Base-by-base conservation (phyloP, 2,329 filamentous ascomycete genomes). In the Karstenula rhodostoma region DNA sequence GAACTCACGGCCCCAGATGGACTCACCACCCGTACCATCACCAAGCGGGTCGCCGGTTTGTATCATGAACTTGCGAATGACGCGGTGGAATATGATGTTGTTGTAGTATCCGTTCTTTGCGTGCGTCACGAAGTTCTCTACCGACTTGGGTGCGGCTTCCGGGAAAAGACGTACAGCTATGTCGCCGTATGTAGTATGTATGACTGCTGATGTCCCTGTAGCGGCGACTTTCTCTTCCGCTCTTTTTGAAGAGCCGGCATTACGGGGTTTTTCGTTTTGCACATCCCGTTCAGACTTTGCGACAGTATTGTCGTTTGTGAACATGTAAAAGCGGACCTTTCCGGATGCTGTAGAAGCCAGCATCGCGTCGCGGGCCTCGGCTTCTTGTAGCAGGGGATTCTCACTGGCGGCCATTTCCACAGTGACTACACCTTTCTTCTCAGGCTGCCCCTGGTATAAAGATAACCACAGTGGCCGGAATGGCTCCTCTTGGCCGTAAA, bases 1-100 rank as follows among this genome's bases (percentile, higher is more conserved):
- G 71, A 97, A 97, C 68, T 95, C 91, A 44, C 84, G 88, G n/a
- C 92, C 92, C 93, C 93, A 97, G 71, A 97, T 96, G 67, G 89
- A 93, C 77, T 96, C 92, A 40, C 93, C 93, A 47, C 93, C 93
- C 0, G 93, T 96, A 4, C 93, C 93, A 72, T 97, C 93, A 10
- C 93, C 93, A 1, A 95, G 80, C 0, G 93, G 93, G 74, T 97
- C 93, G 53, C 93, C 93, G 23, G 87, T 87, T 74, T 93, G 93
- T 62, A 99, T 97, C 96, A 99, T 99, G 81, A 99, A 99, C 74
- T 97, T 97, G 62, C 91, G 89, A 69, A 99, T 99, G 7, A 99
- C 91, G 35, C 95, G 90, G 79, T 99, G 95, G 84, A 99, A 99
- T 69, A 97, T 94, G 35, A 94, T 94, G 79, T 92, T 92, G 82